phyloP scores from a whole-genome alignment of 2,329 filamentous ascomycete species.

The Nigrograna mackinnonii region DNA sequence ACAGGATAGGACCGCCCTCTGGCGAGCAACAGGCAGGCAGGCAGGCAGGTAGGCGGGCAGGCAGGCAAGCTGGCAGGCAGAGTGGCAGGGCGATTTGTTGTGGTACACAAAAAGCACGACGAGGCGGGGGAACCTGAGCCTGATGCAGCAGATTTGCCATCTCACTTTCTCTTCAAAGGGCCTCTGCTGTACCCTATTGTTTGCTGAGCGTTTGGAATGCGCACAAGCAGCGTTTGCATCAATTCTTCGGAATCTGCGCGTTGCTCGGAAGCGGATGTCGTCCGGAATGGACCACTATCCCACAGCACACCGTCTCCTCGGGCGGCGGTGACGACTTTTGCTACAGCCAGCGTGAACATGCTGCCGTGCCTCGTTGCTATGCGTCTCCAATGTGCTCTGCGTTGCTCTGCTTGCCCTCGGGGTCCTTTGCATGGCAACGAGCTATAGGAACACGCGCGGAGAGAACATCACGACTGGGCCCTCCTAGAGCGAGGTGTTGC shows the following conservation, averaged over 20 bases:
- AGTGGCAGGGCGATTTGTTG: background rate
- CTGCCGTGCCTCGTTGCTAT: slow-evolving; percentile 27
- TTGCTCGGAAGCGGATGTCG: slow-evolving; percentile 17
- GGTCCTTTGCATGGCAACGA: background rate
- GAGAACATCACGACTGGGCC: background rate
- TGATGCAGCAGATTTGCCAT: background rate
- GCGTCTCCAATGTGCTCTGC: slow-evolving; percentile 1
- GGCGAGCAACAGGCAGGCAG: slow-evolving; percentile 5
- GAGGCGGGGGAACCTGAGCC: too few species aligned
- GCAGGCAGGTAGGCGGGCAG: background rate
- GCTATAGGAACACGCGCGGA: background rate
- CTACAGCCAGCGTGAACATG: slow-evolving; percentile 13
- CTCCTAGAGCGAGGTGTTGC: slow-evolving; percentile 4
- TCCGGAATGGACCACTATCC: slow-evolving; percentile 9
- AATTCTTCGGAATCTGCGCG: slow-evolving; percentile 17
- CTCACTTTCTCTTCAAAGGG: slow-evolving; percentile 1
- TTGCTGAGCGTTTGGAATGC: slow-evolving; percentile 24
- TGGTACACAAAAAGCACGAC: background rate
- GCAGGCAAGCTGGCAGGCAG: background rate
- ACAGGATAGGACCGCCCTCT: too few species aligned
- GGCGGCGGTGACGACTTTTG: slow-evolving; percentile 14
- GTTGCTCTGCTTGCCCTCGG: background rate
- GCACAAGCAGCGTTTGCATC: slow-evolving; percentile 18
- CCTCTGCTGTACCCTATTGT: slow-evolving; percentile 5
- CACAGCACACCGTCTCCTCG: too few species aligned